Evolutionary conservation across 2,329 filamentous ascomycete species (phyloP).

Genomic region (Fusarium sp.): DNA sequence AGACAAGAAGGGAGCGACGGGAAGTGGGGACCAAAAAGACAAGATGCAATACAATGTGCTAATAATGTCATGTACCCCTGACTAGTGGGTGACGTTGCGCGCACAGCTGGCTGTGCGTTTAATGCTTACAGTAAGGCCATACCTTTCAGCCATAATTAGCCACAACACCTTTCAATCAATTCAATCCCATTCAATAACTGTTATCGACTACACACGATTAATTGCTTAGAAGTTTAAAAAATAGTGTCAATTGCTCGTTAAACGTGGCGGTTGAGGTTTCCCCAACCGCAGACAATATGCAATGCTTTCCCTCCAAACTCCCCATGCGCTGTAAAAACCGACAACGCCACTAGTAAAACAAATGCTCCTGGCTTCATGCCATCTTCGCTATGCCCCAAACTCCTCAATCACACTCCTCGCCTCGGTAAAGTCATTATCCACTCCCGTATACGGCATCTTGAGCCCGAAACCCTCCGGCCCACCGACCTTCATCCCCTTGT

Average conservation of each 20-base stretch:
- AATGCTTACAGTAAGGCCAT: too few relatives aligned
- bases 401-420: slow-evolving; percentile 66
- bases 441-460: slow-evolving; percentile 49
- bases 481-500: slow-evolving; percentile 52
- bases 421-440: slow-evolving; percentile 57
- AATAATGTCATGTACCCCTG: too few relatives aligned
- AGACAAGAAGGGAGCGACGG: too few relatives aligned
- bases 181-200: too few relatives aligned
- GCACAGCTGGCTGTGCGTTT: too few relatives aligned
- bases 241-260: not conserved
- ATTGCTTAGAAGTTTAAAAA: too few relatives aligned
- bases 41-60: too few relatives aligned
- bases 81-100: too few relatives aligned
- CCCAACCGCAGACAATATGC: not conserved
- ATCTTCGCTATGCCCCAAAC: slow-evolving; percentile 48
- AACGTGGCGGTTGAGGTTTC: not conserved
- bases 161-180: too few relatives aligned
- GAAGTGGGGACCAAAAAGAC: too few relatives aligned
- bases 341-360: not conserved
- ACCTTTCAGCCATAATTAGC: too few relatives aligned
- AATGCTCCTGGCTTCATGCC: not conserved
- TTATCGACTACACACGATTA: too few relatives aligned
- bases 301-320: not conserved
- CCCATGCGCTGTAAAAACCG: not conserved
- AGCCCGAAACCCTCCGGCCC: slow-evolving; percentile 54